Evolutionary conservation across 768 basidiomycete genomes (phyloP), one percentile per base, ranked within the genome.

Genomic region (Russula brevipes): DNA sequence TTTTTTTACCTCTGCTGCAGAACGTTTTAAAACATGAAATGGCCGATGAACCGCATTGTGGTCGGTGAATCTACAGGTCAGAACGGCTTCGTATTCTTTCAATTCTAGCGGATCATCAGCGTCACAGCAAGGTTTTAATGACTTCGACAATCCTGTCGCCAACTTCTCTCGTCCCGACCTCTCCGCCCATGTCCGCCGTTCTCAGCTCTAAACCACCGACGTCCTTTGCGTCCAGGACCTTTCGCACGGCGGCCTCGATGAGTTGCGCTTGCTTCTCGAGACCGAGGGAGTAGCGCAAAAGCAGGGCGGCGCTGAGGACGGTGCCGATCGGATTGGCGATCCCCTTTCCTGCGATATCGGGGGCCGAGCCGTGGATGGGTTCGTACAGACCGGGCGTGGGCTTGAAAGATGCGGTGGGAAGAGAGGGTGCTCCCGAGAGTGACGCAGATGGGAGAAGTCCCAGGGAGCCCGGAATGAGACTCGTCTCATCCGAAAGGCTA

Each of bases 401-500:
- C 72, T 89, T 90, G 74, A 88, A 88, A 64, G 82, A 78, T 12
- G 76, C 72, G 4, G 71, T 76, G 14, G 76, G 80, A 6, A 79
- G 70, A 1, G 83, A 87, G 66, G 86, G 94, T 30, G 92, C 91
- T 50, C 93, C 94, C 2, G 95, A 91, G 9, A 99, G 85, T 14
- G 95, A 98, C 36, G 97, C 97, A 12, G 97, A 98, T 14, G 97
- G 96, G 14, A 98, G 80, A 24, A 99, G 82, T 55, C 97, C 97
- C 10, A 99, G 86, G 35, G 97, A 98, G 17, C 97, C 97, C 17
- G 96, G 96, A 69, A 99, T 98, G 68, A 98, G 93, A 68, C 95
- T 98, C 12, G 87, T 84, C 74, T 99, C 94, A 74, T 98, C 97
- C 8, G 96, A 98, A 44, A 99, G 83, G 70, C 94, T 98, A 71